Evolutionary conservation across 2,329 filamentous ascomycete species (phyloP).

Genomic region (Fusarium denticulatum): DNA sequence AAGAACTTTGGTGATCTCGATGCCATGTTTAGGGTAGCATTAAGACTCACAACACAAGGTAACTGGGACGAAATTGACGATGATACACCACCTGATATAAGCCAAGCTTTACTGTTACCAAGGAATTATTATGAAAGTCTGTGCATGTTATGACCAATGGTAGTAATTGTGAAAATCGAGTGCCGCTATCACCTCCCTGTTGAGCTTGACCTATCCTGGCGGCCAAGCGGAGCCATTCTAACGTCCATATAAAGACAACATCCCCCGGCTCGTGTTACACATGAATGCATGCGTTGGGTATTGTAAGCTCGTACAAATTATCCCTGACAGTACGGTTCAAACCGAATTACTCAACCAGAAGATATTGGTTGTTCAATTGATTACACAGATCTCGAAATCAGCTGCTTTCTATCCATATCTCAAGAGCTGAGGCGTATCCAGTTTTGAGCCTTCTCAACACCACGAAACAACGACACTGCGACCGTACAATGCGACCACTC

Average conservation of each 20-base stretch:
- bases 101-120: neutral
- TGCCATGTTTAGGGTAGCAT: conserved; percentile 24
- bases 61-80: neutral
- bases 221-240: conserved; percentile 17
- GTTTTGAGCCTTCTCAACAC: neutral
- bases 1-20: neutral
- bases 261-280: conserved; percentile 19
- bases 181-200: conserved; percentile 5
- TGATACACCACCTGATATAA: neutral
- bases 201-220: conserved; percentile 20
- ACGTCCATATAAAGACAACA: conserved; percentile 34
- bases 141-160: conserved; percentile 25
- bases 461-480: neutral
- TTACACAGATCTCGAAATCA: neutral
- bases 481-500: neutral
- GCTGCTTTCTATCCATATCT: neutral
- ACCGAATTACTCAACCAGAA: neutral
- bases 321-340: neutral
- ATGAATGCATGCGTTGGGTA: neutral
- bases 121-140: conserved; percentile 1
- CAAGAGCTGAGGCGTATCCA: neutral
- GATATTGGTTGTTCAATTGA: neutral
- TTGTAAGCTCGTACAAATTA: neutral
- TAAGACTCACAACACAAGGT: neutral
- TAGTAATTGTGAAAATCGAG: conserved; percentile 11